phyloP scores from a whole-genome alignment of 2,329 filamentous ascomycete genomes.

The Immersiporthe knoxdaviesiana region DNA sequence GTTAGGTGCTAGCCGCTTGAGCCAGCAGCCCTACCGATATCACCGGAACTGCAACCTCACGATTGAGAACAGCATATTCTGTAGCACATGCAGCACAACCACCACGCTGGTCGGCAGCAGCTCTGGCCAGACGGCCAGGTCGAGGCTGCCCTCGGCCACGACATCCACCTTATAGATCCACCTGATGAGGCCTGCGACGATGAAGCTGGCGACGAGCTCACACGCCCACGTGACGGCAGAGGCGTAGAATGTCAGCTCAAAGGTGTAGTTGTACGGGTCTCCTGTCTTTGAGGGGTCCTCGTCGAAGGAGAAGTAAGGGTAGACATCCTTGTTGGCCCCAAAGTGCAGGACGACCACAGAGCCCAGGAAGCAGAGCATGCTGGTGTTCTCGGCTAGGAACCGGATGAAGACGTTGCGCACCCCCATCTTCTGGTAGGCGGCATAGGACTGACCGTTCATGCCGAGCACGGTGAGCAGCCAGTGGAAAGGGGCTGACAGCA shows the following conservation, averaged over 20 bases:
- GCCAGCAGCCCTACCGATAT: slow-evolving; percentile 17
- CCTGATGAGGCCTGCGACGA: slow-evolving; percentile 61
- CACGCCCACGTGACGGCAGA: slow-evolving; percentile 69
- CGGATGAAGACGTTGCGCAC: slow-evolving; percentile 70
- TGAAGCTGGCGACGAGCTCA: slow-evolving; percentile 64
- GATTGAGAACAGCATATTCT: slow-evolving; percentile 75
- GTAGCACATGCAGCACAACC: slow-evolving; percentile 69
- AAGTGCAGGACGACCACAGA: slow-evolving; percentile 69
- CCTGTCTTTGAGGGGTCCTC: slow-evolving; percentile 42
- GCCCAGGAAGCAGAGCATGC: slow-evolving; percentile 69
- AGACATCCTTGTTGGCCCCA: slow-evolving; percentile 68
- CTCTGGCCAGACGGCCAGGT: slow-evolving; percentile 69
- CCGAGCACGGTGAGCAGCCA: slow-evolving; percentile 56
- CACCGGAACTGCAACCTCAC: slow-evolving; percentile 63
- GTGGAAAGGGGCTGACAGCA: slow-evolving; percentile 65
- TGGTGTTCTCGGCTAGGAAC: slow-evolving; percentile 68
- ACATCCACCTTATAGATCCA: slow-evolving; percentile 64
- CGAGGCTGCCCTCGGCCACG: slow-evolving; percentile 65
- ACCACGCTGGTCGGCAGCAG: slow-evolving; percentile 67
- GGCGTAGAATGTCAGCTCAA: slow-evolving; percentile 65
- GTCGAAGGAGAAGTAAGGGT: slow-evolving; percentile 72
- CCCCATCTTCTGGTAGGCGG: slow-evolving; percentile 67
- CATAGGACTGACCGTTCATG: slow-evolving; percentile 63
- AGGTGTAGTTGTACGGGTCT: slow-evolving; percentile 58
- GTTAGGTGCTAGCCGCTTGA: background rate